phyloP scores from a whole-genome alignment of 2,329 filamentous ascomycete genomes.

The Clarireedia homoeocarpa region DNA sequence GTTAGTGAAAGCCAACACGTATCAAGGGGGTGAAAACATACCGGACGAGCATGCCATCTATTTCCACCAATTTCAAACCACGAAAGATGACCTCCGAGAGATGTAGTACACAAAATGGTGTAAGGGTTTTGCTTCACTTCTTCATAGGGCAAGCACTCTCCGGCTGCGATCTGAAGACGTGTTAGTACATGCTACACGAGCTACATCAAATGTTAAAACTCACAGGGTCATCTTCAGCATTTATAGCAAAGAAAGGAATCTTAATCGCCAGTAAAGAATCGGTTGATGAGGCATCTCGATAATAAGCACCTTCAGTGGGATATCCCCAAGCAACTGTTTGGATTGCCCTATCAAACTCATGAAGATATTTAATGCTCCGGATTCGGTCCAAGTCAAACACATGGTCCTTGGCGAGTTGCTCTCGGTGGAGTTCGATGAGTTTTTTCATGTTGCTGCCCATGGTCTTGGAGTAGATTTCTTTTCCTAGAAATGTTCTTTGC shows the following conservation, averaged over 20 bases:
- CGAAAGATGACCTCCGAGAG: constrained; percentile 80
- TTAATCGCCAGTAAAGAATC: constrained; percentile 72
- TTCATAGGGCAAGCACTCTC: constrained; percentile 69
- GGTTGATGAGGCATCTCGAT: constrained; percentile 79
- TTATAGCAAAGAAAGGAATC: constrained; percentile 77
- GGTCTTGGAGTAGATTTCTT: constrained; percentile 60
- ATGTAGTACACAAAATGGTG: constrained; percentile 76
- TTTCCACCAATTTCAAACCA: constrained; percentile 84
- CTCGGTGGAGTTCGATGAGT: constrained; percentile 61
- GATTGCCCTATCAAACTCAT: constrained; percentile 81
- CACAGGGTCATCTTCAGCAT: constrained; percentile 85
- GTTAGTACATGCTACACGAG: neutral
- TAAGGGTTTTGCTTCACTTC: constrained; percentile 83
- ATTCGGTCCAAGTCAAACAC: constrained; percentile 64
- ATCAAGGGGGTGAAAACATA: constrained; percentile 35
- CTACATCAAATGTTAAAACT: constrained; percentile 25
- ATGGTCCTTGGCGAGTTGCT: constrained; percentile 61
- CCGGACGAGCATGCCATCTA: constrained; percentile 81
- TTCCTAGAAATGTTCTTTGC: constrained; percentile 56
- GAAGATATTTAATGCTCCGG: constrained; percentile 63
- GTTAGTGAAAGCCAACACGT: too few species aligned
- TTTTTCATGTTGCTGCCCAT: constrained; percentile 64
- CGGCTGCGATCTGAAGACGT: constrained; percentile 58
- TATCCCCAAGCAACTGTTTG: constrained; percentile 83
- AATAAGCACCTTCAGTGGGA: constrained; percentile 86